A percentile compares a stretch with the other conserved stretches of the same genome.
These are phyloP conservation scores for Trifolium dubium DNA, from an alignment of 306 rosid genomes.

Conservation along the genomic window DNA sequence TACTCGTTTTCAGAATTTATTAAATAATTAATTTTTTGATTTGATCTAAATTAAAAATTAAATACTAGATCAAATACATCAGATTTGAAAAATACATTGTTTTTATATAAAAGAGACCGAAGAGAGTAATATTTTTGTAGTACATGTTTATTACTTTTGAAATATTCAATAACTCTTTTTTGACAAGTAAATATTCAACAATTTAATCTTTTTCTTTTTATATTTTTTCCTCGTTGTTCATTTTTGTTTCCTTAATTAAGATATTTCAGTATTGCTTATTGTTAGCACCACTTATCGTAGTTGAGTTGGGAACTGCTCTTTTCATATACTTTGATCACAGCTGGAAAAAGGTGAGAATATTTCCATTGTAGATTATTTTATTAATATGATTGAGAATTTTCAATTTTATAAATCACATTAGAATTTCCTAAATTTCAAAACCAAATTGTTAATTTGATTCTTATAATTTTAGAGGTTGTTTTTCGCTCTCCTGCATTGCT, in stretches of 20 bases:
- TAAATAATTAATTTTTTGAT: no score
- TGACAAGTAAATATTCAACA: background rate
- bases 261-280: constrained; percentile 36
- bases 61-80: no score
- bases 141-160: background rate
- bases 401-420: background rate
- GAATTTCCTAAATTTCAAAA: background rate
- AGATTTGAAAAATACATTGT: no score
- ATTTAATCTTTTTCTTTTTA: background rate
- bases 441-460: background rate
- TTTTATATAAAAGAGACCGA: no score
- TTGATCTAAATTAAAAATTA: no score
- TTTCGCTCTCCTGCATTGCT: no score
- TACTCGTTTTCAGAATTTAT: no score
- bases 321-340: constrained; percentile 30
- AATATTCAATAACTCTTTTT: no score
- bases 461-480: no score
- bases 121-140: background rate
- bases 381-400: background rate
- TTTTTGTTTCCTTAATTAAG: constrained; percentile 29
- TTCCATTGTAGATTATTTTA: background rate
- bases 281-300: constrained; percentile 28
- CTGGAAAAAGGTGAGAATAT: constrained; percentile 40
- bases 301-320: constrained; percentile 25
- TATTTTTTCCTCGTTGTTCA: background rate